Evolutionary conservation across 495 filamentous ascomycete species (phyloP).

Genomic region (Trichoderma virens): DNA sequence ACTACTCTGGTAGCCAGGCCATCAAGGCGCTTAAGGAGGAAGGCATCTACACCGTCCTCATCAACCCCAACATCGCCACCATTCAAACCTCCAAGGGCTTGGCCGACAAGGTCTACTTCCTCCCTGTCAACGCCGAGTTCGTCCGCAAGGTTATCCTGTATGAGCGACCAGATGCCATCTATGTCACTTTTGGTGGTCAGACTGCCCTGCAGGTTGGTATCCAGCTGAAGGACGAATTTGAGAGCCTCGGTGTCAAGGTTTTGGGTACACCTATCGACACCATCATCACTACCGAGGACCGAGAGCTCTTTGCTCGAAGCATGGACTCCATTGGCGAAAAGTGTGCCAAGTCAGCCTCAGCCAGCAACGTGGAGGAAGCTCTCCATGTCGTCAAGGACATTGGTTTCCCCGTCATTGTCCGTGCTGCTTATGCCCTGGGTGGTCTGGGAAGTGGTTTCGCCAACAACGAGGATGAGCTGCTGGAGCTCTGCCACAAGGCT

Average conservation of each 20-base stretch:
- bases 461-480: constrained; percentile 75
- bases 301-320: constrained; percentile 91
- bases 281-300: constrained; percentile 96
- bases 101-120: constrained; percentile 96
- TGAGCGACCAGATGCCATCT: constrained; percentile 90
- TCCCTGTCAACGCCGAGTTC: constrained; percentile 94
- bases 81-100: constrained; percentile 98
- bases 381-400: constrained; percentile 77
- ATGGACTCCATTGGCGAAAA: constrained; percentile 99
- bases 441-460: constrained; percentile 95
- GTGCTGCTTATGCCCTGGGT: constrained; percentile 92
- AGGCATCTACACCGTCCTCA: constrained; percentile 84
- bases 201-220: constrained; percentile 93
- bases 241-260: constrained; percentile 81
- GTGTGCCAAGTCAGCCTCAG: constrained; percentile 93
- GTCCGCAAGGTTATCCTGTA: constrained; percentile 93
- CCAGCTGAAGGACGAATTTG: constrained; percentile 92
- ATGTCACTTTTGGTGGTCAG: constrained; percentile 93
- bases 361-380: constrained; percentile 78
- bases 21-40: constrained; percentile 97
- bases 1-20: constrained; percentile 92
- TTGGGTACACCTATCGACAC: constrained; percentile 95
- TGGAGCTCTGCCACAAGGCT: constrained; percentile 89
- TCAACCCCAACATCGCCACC: constrained; percentile 98
- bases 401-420: constrained; percentile 92